Percentiles rank a stretch among this genome's conserved stretches.
phyloP scores from a whole-genome alignment of 1,284 basidiomycete genomes.

The Albatrellus sp. region DNA sequence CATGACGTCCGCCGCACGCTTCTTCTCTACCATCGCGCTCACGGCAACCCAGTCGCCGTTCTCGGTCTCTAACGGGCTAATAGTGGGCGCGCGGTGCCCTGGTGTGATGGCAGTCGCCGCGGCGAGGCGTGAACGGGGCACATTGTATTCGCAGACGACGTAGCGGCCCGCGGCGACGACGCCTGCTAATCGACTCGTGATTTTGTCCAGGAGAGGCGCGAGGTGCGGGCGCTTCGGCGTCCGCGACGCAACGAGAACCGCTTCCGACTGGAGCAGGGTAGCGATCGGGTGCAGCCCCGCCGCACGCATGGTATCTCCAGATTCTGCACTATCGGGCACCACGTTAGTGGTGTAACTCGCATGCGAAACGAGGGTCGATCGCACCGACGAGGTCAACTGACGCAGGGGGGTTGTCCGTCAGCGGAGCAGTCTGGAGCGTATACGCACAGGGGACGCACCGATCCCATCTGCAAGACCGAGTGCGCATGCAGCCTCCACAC shows the following conservation, averaged over 20 bases:
- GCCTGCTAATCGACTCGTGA: slow-evolving; percentile 85
- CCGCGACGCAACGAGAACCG: slow-evolving; percentile 83
- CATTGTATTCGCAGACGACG: slow-evolving; percentile 89
- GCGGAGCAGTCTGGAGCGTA: slow-evolving; percentile 3
- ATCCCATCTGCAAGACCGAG: slow-evolving; percentile 96
- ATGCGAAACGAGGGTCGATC: slow-evolving; percentile 17
- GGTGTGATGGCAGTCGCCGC: slow-evolving; percentile 73
- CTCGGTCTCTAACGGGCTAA: slow-evolving; percentile 75
- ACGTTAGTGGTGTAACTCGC: neutral
- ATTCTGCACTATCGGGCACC: slow-evolving; percentile 43
- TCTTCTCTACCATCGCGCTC: slow-evolving; percentile 87
- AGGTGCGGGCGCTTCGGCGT: slow-evolving; percentile 57
- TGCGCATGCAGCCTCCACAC: slow-evolving; percentile 96
- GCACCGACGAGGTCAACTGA: slow-evolving; percentile 83
- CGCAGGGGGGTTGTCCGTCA: slow-evolving; percentile 5
- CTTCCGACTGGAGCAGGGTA: slow-evolving; percentile 81
- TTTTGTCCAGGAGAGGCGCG: slow-evolving; percentile 63
- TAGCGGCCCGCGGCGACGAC: slow-evolving; percentile 86
- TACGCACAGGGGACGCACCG: slow-evolving; percentile 37
- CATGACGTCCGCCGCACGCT: slow-evolving; percentile 79
- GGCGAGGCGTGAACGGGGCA: slow-evolving; percentile 50
- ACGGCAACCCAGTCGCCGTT: slow-evolving; percentile 76
- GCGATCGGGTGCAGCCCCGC: slow-evolving; percentile 91
- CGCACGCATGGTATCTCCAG: slow-evolving; percentile 99
- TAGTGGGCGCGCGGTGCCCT: slow-evolving; percentile 82